Conservation (phyloP, 129 eudicot species). For the Apium graveolens region DNA sequence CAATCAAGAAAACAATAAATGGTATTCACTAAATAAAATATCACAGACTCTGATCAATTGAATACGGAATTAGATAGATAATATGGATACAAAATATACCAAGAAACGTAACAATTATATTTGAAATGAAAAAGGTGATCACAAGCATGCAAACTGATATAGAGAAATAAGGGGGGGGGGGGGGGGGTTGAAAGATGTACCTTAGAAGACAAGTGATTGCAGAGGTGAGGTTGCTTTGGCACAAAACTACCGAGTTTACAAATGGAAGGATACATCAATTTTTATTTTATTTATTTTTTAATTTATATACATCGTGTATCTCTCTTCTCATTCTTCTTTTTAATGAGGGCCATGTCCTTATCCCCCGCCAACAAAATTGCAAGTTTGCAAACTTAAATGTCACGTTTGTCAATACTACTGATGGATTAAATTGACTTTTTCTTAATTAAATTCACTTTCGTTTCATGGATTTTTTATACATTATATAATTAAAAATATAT, state of each 20-base stretch:
- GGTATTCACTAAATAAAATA: background rate
- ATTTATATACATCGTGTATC: background rate
- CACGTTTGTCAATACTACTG: too few species aligned
- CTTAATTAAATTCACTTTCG: too few species aligned
- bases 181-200: too few species aligned
- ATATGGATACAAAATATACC: background rate
- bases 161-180: too few species aligned
- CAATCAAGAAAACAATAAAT: background rate
- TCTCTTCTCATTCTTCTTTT: background rate
- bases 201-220: conserved; percentile 17
- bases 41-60: background rate
- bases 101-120: background rate
- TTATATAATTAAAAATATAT: too few species aligned
- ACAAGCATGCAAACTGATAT: background rate
- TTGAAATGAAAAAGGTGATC: background rate
- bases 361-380: too few species aligned
- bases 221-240: conserved; percentile 6
- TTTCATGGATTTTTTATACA: too few species aligned
- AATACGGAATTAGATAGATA: background rate
- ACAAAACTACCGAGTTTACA: background rate
- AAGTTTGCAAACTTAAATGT: too few species aligned
- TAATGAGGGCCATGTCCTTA: too few species aligned
- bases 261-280: background rate
- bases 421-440: too few species aligned
- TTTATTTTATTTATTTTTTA: too few species aligned